These are phyloP conservation scores for Coemansia sp. DNA, from an alignment of 192 early-diverging fungal genomes.

Conservation along the genomic window DNA sequence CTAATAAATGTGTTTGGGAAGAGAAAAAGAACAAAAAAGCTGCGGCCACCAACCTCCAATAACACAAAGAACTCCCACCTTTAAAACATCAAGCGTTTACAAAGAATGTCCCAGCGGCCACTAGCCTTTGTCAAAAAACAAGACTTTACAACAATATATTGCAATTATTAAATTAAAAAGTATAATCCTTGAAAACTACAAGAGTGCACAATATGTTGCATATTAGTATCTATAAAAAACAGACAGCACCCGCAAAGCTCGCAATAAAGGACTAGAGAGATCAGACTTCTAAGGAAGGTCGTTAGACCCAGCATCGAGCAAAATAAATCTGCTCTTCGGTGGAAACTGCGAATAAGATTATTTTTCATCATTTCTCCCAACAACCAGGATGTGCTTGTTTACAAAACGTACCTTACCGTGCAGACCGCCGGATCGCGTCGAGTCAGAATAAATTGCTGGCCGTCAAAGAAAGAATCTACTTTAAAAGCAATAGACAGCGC, in stretches of 20 bases:
- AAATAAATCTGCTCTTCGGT: conserved; percentile 30
- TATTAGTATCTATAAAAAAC: background rate
- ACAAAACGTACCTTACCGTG: background rate
- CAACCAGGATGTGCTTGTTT: background rate
- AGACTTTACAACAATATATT: too few relatives aligned
- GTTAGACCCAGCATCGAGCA: conserved; percentile 37
- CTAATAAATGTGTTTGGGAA: background rate
- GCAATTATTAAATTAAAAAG: too few relatives aligned
- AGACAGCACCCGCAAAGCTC: background rate
- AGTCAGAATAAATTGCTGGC: too few relatives aligned
- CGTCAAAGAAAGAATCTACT: too few relatives aligned
- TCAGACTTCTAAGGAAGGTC: conserved; percentile 58
- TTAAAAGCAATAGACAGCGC: too few relatives aligned
- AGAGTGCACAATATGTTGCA: background rate
- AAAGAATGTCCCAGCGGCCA: background rate
- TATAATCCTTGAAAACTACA: background rate
- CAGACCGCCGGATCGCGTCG: too few relatives aligned
- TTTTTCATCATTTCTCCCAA: conserved; percentile 29
- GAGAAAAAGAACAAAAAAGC: background rate
- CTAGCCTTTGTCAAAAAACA: too few relatives aligned
- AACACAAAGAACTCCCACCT: background rate
- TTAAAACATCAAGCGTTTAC: background rate
- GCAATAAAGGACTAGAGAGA: conserved; percentile 2
- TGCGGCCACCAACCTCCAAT: background rate
- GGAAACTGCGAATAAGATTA: conserved; percentile 53